Percentiles rank a stretch among this genome's conserved stretches.
Conservation (phyloP, 2,329 filamentous ascomycete genomes). For the Colletotrichum musae region DNA sequence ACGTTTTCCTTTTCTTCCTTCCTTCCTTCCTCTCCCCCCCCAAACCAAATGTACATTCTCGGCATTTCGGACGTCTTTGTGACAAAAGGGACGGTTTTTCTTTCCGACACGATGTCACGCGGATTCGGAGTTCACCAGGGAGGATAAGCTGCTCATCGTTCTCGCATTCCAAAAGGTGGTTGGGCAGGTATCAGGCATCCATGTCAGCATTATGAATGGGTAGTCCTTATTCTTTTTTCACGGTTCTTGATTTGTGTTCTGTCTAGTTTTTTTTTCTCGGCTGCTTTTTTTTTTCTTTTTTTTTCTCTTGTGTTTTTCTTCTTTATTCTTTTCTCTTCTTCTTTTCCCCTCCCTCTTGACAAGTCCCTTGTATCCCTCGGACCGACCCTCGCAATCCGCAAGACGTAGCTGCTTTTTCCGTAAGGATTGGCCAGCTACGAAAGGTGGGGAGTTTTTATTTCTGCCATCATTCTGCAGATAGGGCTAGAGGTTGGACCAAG, state of each 20-base stretch:
- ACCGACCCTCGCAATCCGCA: too few species aligned
- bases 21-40: conserved; percentile 4
- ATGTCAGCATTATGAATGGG: conserved; percentile 34
- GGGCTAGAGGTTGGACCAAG: not conserved
- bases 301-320: conserved; percentile 17
- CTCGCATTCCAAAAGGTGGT: conserved; percentile 34
- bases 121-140: conserved; percentile 34
- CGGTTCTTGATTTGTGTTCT: conserved; percentile 36
- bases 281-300: conserved; percentile 6
- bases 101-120: conserved; percentile 34
- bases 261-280: conserved; percentile 31
- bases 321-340: conserved; percentile 16
- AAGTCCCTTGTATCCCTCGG: too few species aligned
- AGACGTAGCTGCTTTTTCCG: not conserved
- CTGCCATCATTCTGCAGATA: conserved; percentile 12
- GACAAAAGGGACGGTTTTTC: conserved; percentile 10
- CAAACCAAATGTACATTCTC: conserved; percentile 28
- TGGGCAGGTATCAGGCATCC: conserved; percentile 38
- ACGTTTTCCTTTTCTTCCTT: not conserved
- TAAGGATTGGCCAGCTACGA: not conserved
- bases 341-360: conserved; percentile 8
- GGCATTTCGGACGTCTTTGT: conserved; percentile 30
- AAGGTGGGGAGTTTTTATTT: conserved; percentile 12
- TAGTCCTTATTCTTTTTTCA: conserved; percentile 29
- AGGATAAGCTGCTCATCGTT: conserved; percentile 38